Percentiles rank a stretch among this genome's conserved stretches.
These are phyloP conservation scores for Schizonepeta tenuifolia DNA, from an alignment of 257 asterid species.

Conservation along the genomic window DNA sequence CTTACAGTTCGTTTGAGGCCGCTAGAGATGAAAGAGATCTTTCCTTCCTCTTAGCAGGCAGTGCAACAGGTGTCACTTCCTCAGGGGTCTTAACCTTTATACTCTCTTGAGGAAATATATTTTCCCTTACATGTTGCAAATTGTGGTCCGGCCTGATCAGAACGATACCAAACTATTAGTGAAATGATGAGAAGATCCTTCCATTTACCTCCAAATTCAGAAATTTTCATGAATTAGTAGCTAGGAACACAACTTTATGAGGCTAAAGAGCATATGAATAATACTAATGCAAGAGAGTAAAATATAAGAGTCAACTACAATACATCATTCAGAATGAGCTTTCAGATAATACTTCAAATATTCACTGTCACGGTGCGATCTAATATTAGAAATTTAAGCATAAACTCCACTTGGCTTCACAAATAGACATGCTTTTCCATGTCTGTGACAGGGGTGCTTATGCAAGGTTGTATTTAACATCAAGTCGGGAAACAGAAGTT, in stretches of 20 bases:
- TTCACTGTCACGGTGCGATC: background rate
- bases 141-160: constrained; percentile 60
- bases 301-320: no score
- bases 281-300: no score
- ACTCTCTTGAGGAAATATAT: constrained; percentile 62
- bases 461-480: background rate
- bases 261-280: background rate
- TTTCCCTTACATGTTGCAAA: constrained; percentile 57
- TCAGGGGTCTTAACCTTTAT: constrained; percentile 48
- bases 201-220: background rate
- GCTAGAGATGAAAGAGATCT: constrained; percentile 69
- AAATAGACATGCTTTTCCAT: constrained; percentile 4
- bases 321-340: no score
- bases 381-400: constrained; percentile 7
- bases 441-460: background rate
- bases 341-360: background rate
- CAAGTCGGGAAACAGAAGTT: background rate
- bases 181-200: constrained; percentile 4
- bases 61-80: constrained; percentile 40
- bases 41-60: constrained; percentile 67
- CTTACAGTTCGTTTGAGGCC: constrained; percentile 74
- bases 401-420: constrained; percentile 2
- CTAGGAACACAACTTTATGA: background rate
- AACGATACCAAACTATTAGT: constrained; percentile 7
- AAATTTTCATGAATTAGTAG: constrained; percentile 18